phyloP scores from a whole-genome alignment of 164 flowering plant species.

The Cinnamomum chago region DNA sequence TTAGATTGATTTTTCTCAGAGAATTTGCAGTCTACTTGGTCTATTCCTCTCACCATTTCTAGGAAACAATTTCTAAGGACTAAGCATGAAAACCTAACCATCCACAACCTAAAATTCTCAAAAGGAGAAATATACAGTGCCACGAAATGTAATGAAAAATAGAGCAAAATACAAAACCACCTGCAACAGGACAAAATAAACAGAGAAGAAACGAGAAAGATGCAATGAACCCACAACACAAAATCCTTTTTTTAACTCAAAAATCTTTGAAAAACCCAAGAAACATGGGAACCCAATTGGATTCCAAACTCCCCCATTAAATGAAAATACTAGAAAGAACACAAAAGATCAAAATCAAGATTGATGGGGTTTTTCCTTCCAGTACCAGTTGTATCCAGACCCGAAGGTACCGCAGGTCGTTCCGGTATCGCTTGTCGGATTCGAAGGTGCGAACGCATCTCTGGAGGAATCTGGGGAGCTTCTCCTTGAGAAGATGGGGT shows the following conservation, averaged over 20 bases:
- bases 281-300: not conserved
- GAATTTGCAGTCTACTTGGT: too few species aligned
- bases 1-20: too few species aligned
- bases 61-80: too few species aligned
- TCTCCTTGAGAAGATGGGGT: slow-evolving; percentile 52
- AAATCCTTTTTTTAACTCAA: not conserved
- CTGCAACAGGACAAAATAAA: not conserved
- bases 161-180: not conserved
- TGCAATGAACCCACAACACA: not conserved
- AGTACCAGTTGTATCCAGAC: slow-evolving; percentile 91
- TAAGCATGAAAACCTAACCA: not conserved
- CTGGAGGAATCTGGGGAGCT: slow-evolving; percentile 93
- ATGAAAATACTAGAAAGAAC: not conserved
- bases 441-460: slow-evolving; percentile 70
- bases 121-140: not conserved
- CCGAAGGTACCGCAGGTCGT: slow-evolving; percentile 79
- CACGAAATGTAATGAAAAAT: not conserved
- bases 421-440: slow-evolving; percentile 57
- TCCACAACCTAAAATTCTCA: not conserved
- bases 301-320: not conserved
- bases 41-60: too few species aligned
- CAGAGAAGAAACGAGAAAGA: not conserved
- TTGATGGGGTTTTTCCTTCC: not conserved
- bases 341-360: not conserved
- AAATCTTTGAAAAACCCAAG: not conserved